phyloP scores from a whole-genome alignment of 1,284 basidiomycete species.

The Flammula alnicola region DNA sequence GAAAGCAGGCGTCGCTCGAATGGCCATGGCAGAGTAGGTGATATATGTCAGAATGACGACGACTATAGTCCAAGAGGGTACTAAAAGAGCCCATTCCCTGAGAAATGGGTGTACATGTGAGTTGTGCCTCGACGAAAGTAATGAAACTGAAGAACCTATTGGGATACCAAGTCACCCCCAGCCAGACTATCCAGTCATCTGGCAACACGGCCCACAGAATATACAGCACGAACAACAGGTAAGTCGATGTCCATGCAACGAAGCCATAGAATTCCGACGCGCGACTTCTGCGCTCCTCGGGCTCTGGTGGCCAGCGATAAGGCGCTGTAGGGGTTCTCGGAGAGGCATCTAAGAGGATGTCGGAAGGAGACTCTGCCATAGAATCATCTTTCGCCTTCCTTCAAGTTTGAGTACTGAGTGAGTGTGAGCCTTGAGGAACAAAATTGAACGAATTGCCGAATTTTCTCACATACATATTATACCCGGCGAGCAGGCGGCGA shows the following conservation, averaged over 20 bases:
- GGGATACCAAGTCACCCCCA: constrained; percentile 88
- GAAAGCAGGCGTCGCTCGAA: constrained; percentile 74
- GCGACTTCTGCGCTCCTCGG: constrained; percentile 54
- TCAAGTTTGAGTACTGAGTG: too few relatives aligned
- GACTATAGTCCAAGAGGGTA: constrained; percentile 83
- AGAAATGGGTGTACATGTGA: too few relatives aligned
- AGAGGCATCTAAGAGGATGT: constrained; percentile 25
- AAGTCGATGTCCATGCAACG: constrained; percentile 82
- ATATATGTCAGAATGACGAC: constrained; percentile 79
- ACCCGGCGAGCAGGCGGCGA: too few relatives aligned
- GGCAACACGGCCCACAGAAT: constrained; percentile 69
- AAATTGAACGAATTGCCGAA: too few relatives aligned
- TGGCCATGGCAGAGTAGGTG: constrained; percentile 76
- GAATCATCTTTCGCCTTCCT: constrained; percentile 15
- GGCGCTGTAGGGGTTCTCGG: constrained; percentile 28
- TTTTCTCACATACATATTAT: too few relatives aligned
- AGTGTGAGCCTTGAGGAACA: too few relatives aligned
- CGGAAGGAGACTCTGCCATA: constrained; percentile 22
- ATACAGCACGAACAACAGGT: constrained; percentile 71
- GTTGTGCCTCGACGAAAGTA: too few relatives aligned
- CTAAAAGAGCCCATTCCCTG: constrained; percentile 85
- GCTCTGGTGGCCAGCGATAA: constrained; percentile 26
- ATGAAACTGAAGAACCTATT: too few relatives aligned
- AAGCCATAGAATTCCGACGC: constrained; percentile 89
- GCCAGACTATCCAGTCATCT: constrained; percentile 58